These are phyloP conservation scores for Phlyctochytrium arcticum DNA, from an alignment of 192 early-diverging fungal genomes.

Conservation along the genomic window DNA sequence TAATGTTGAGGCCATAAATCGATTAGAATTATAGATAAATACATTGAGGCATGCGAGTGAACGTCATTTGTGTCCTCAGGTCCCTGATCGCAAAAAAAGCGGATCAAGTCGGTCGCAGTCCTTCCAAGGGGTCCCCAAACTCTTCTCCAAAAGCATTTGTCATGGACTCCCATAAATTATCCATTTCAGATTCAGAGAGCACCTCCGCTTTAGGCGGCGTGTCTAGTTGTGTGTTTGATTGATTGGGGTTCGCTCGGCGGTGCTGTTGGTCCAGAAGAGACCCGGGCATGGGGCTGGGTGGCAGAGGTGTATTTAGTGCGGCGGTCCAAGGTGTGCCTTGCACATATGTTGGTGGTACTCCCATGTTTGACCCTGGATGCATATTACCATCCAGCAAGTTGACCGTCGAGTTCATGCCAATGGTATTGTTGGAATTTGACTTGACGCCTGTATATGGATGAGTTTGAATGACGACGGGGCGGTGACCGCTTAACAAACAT, in stretches of 20 bases:
- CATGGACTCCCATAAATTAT: neutral
- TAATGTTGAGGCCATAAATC: neutral
- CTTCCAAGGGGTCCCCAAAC: slow-evolving; percentile 4
- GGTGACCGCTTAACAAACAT: no score
- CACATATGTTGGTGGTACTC: neutral
- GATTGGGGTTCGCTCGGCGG: neutral
- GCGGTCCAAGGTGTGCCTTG: neutral
- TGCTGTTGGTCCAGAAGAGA: neutral
- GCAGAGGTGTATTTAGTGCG: neutral
- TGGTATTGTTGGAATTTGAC: no score
- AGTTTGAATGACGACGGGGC: no score
- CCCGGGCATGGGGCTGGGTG: neutral
- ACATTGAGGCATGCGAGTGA: neutral
- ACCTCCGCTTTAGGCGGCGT: neutral
- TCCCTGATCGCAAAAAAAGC: no score
- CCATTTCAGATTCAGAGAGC: neutral
- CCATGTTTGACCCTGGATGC: no score
- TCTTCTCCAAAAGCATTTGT: neutral
- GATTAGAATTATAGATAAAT: neutral
- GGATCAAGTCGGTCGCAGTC: neutral
- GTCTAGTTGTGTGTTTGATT: neutral
- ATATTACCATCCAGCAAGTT: no score
- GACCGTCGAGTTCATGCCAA: no score
- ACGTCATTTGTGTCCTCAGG: no score
- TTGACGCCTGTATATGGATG: no score